phyloP scores from a whole-genome alignment of 2,329 filamentous ascomycete genomes.

The Stylonectria norvegica region DNA sequence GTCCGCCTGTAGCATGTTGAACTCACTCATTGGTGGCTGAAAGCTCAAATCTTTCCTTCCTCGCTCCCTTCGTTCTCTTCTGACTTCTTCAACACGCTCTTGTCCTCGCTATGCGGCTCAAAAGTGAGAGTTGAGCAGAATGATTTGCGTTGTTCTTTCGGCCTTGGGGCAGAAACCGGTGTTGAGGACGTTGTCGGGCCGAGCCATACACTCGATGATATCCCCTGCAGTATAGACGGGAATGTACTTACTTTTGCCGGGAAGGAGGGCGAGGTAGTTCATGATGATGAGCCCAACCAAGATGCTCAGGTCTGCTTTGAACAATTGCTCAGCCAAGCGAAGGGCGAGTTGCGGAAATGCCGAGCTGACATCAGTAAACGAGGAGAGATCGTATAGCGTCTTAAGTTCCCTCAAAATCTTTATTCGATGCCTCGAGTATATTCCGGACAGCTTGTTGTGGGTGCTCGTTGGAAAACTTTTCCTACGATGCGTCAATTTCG shows the following conservation, averaged over 20 bases:
- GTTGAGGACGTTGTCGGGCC: conserved; percentile 71
- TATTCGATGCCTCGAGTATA: conserved; percentile 50
- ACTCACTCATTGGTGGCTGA: conserved; percentile 67
- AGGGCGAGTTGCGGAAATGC: conserved; percentile 65
- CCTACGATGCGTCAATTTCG: conserved; percentile 11
- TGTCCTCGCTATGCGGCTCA: conserved; percentile 53
- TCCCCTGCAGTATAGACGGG: conserved; percentile 69
- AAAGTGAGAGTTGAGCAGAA: conserved; percentile 65
- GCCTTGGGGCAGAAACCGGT: conserved; percentile 68
- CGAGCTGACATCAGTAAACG: conserved; percentile 45
- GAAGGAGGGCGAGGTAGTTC: conserved; percentile 66
- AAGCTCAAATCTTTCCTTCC: conserved; percentile 60
- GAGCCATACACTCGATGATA: conserved; percentile 77
- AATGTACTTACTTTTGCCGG: conserved; percentile 67
- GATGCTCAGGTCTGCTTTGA: conserved; percentile 59
- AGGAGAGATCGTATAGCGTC: conserved; percentile 31
- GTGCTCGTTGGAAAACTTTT: conserved; percentile 47
- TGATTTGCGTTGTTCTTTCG: conserved; percentile 61
- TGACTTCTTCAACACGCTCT: conserved; percentile 53
- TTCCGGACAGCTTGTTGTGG: conserved; percentile 51
- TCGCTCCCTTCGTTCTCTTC: conserved; percentile 48
- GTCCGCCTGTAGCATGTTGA: conserved; percentile 61
- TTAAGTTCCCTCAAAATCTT: conserved; percentile 25
- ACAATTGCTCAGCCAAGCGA: conserved; percentile 63
- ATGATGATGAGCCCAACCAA: conserved; percentile 69